Base-by-base conservation (phyloP, 805 yeast genomes). In the Ogataea nitratoaversa region DNA sequence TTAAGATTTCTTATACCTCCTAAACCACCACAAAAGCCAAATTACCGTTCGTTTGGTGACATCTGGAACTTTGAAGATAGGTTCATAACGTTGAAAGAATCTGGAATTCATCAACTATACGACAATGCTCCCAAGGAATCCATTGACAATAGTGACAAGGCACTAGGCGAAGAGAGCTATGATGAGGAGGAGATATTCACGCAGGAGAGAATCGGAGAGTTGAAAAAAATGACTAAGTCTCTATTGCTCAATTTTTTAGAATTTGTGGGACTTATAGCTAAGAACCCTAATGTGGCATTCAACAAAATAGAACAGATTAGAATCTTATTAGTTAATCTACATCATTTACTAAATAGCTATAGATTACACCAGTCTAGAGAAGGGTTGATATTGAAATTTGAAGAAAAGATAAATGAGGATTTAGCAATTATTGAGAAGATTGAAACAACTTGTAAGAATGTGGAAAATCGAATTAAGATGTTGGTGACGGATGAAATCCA, bases 361-460 rank as follows among this genome's bases (percentile, higher is more conserved):
- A 71, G 99, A 45, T 93, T 97, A 3, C 98, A 93, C 62, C 99
- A 93, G 58, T 84, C 95, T 3, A 71, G 97, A 38, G 99, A 93
- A 54, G 82, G 90, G 36, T 68, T 93, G 48, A 86, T 89, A 32
- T 70, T 87, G 70, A 67, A 84, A 54, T 76, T 91, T 25, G 84
- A 76, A 36, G 68, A 72, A 32, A 84, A 83, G 52, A 68, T 70
- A 37, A 55, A 61, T 5, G 83, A 82, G 18, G 59, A 61, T 25
- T 30, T 36, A 16, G 55, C 44, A 3, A 54, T 53, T 44, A 81
- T 83, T 8, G 58, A 55, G 5, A 52, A 54, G 24, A 72, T 78
- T 12, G 70, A 72, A 28, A 52, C 47, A 13, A 70, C 71, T 3
- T 65, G 72, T 36, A 38, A 47, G 7, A 65, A 61, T 3, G 66